Evolutionary conservation across 179 eudicot genomes (phyloP), one percentile per base, ranked within the genome.

Genomic region (Vitellaria paradoxa): DNA sequence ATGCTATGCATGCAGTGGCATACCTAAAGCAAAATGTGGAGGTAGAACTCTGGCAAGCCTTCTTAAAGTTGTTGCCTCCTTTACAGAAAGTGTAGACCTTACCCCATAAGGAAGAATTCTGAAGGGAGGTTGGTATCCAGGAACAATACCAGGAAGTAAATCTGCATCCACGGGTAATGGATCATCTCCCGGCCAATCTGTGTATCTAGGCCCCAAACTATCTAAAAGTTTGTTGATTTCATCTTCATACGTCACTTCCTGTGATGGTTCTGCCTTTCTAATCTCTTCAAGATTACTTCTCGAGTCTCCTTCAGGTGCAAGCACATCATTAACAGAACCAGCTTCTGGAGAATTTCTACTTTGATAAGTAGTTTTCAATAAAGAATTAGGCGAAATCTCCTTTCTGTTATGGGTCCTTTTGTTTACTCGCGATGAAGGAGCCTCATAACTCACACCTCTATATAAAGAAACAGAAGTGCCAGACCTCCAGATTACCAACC

Each of bases 21-120:
- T 89, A 93, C 99, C 99, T 79, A 95, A 79, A 74, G 99, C 97
- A 84, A 95, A 95, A 89, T 95, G 99, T 57, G 99, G 99, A 79
- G 99, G 97, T 46, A 95, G 85, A 78, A 86, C 86, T 85, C 97
- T 88, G 30, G 99, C 97, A 84, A 95, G 87, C 89, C 97, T 90
- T 78, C 92, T 85, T 73, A 95, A 82, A 68, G 91, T 76, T 76
- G 97, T 93, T 55, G 95, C 91, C 85, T 95, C 99, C 85, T 85
- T 91, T 20, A 53, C 65, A 66, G 89, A 86, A 82, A 95, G 88
- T 72, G 89, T 84, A 47, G 87, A 79, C 83, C 93, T 89, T 71
- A 93, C 91, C 77, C 97, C 97, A 78, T 91, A 96, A 45, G 99
- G 98, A 80, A 96, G 98, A 72, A 96, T 57, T 80, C 99, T 86